Percentiles rank a stretch among this genome's conserved stretches.
Evolutionary conservation across 768 basidiomycete genomes (phyloP).

Genomic region (Phlebiopsis gigantea): DNA sequence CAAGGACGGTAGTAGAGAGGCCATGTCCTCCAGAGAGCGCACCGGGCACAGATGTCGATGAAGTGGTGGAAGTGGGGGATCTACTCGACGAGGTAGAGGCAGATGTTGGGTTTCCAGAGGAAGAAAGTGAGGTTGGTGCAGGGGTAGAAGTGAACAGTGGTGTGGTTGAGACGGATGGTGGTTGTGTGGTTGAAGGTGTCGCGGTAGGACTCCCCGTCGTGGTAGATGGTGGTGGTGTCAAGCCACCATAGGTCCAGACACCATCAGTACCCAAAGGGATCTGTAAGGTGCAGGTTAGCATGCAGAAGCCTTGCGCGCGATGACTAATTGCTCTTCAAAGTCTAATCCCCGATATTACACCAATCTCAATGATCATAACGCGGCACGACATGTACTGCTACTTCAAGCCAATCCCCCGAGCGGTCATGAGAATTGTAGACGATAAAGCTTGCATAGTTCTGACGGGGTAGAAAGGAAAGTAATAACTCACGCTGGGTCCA

Average conservation of each 20-base stretch:
- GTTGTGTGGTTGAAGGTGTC: conserved; percentile 13
- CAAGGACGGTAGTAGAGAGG: conserved; percentile 33
- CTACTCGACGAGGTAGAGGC: neutral
- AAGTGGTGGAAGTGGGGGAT: neutral
- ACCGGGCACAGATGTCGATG: conserved; percentile 2
- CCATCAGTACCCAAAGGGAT: conserved; percentile 64
- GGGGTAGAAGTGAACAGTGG: conserved; percentile 23
- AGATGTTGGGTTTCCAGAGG: conserved; percentile 3
- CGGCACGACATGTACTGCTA: neutral
- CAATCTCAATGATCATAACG: neutral
- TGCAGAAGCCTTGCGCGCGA: neutral
- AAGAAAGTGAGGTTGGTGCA: neutral
- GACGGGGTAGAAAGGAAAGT: neutral
- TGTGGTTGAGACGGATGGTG: conserved; percentile 21
- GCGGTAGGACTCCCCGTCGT: conserved; percentile 11
- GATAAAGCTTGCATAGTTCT: too few relatives aligned
- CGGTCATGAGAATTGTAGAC: neutral
- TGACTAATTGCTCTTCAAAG: neutral
- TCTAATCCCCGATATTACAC: neutral
- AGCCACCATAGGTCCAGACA: conserved; percentile 70
- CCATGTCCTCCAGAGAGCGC: conserved; percentile 15
- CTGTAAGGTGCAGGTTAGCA: conserved; percentile 30
- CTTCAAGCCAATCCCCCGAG: neutral
- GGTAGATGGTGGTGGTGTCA: conserved; percentile 45
- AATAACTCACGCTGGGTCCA: conserved; percentile 68